These are phyloP conservation scores for Salix udensis DNA, from an alignment of 345 rosid species.

Conservation along the genomic window DNA sequence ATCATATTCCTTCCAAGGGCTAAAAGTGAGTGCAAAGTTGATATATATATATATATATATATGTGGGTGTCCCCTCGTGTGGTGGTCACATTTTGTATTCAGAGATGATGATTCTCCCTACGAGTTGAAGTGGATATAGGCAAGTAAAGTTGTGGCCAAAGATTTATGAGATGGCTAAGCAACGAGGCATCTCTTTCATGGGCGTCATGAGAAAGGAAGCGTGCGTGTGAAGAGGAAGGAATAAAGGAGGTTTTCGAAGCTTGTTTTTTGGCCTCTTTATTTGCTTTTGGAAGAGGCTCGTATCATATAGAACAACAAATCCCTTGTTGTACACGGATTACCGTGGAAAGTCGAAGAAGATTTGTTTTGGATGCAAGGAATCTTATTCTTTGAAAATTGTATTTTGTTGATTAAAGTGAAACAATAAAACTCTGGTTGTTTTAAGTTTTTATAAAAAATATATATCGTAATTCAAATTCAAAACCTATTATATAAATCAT, in stretches of 20 bases:
- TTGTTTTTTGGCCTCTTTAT: slow-evolving; percentile 14
- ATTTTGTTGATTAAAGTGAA: no score
- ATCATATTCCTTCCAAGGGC: background rate
- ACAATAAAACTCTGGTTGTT: rapidly evolving
- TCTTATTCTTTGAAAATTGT: no score
- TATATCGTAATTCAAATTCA: rapidly evolving
- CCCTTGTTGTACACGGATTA: slow-evolving; percentile 12
- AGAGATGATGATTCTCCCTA: slow-evolving; percentile 1
- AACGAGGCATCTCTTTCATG: slow-evolving; percentile 5
- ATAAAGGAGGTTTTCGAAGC: slow-evolving; percentile 30
- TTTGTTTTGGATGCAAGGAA: no score
- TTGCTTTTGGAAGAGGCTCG: background rate
- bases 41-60: background rate
- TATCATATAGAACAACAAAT: background rate
- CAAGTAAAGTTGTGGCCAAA: slow-evolving; percentile 1
- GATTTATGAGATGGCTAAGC: background rate
- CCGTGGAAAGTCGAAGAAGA: background rate
- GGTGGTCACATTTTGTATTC: slow-evolving; percentile 17
- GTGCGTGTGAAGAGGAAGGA: slow-evolving; percentile 36
- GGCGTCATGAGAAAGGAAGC: slow-evolving; percentile 15
- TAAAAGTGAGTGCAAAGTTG: slow-evolving; percentile 14
- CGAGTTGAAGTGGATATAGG: slow-evolving; percentile 1
- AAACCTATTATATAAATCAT: no score
- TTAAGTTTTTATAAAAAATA: rapidly evolving
- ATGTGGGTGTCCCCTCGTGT: slow-evolving; percentile 20